These are phyloP conservation scores for Eucommia ulmoides DNA, from an alignment of 257 asterid genomes.

Conservation along the genomic window DNA sequence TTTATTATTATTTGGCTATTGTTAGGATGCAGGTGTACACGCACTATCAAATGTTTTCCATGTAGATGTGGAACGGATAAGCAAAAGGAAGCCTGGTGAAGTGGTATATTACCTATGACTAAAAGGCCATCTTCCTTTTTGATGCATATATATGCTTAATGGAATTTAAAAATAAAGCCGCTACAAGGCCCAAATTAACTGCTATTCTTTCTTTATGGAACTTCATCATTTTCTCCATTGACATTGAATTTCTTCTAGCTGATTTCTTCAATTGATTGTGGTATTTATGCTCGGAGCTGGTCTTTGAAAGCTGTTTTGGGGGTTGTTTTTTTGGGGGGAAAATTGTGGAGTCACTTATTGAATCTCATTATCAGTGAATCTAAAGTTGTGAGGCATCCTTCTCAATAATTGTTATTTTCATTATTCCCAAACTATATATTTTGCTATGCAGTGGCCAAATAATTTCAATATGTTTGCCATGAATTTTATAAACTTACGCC, in stretches of 20 bases:
- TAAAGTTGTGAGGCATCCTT: too few species aligned
- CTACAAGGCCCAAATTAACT: neutral
- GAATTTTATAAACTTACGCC: too few species aligned
- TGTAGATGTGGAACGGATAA: slow-evolving; percentile 86
- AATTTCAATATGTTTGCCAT: too few species aligned
- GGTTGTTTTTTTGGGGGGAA: neutral
- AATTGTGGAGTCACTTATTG: neutral
- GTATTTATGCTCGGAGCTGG: neutral
- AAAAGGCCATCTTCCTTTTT: neutral
- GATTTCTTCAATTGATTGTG: neutral
- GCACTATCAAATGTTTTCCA: slow-evolving; percentile 89
- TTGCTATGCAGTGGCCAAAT: too few species aligned
- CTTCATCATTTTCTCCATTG: neutral
- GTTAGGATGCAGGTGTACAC: slow-evolving; percentile 91
- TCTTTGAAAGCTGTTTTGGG: neutral
- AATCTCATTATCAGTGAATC: too few species aligned
- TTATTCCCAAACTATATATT: too few species aligned
- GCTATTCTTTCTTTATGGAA: neutral
- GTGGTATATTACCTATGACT: slow-evolving; percentile 38
- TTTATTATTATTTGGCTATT: neutral
- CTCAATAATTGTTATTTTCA: too few species aligned
- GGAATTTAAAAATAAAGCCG: neutral
- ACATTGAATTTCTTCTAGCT: neutral
- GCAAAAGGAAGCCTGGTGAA: slow-evolving; percentile 92
- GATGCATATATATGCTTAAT: neutral